phyloP scores from a whole-genome alignment of 2,329 filamentous ascomycete species.

The Colletotrichum chlorophyti region DNA sequence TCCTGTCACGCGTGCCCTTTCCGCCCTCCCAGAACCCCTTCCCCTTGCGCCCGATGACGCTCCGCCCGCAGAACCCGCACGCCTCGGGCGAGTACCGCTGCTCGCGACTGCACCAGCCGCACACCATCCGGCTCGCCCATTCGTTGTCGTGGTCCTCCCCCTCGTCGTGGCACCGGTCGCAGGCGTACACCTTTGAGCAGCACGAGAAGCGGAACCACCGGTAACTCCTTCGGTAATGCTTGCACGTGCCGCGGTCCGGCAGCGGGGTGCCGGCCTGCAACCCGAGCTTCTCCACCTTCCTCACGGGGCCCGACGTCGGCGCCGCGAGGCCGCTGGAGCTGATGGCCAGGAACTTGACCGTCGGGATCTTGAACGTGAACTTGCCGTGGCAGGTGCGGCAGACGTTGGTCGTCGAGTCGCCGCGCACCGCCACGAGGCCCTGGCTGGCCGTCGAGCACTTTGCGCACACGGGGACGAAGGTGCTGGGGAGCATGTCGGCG shows the following conservation, averaged over 20 bases:
- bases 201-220: constrained; percentile 73
- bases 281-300: constrained; percentile 60
- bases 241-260: constrained; percentile 59
- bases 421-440: constrained; percentile 75
- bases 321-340: constrained; percentile 57
- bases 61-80: constrained; percentile 75
- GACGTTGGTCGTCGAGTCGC: constrained; percentile 75
- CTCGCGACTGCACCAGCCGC: constrained; percentile 80
- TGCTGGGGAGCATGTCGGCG: constrained; percentile 79
- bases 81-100: constrained; percentile 80
- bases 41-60: constrained; percentile 70
- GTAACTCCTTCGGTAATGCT: constrained; percentile 65
- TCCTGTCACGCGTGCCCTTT: constrained; percentile 77
- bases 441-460: constrained; percentile 75
- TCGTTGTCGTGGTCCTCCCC: constrained; percentile 76
- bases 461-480: constrained; percentile 79
- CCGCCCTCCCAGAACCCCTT: constrained; percentile 87
- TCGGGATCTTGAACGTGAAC: constrained; percentile 81
- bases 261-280: constrained; percentile 64
- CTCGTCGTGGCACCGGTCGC: constrained; percentile 78
- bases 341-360: constrained; percentile 79
- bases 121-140: constrained; percentile 86
- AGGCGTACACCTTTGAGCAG: constrained; percentile 64
- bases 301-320: constrained; percentile 45
- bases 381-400: constrained; percentile 82